These are phyloP conservation scores for Phytophthora nicotianae DNA, from an alignment of 352 stramenopile genomes.

Conservation along the genomic window DNA sequence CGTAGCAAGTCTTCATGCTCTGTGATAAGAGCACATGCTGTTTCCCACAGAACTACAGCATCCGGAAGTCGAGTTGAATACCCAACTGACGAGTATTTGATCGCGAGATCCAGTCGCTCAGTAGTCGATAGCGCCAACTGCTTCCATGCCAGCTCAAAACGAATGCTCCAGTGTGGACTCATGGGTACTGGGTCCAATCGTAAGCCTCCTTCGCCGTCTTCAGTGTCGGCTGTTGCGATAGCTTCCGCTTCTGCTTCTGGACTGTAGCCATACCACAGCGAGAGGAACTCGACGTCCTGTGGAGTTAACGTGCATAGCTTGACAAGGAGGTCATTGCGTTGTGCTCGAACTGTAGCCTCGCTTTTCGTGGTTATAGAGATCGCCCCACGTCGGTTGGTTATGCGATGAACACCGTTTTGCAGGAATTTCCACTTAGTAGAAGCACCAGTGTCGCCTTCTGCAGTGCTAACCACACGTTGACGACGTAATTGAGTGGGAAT, in stretches of 20 bases:
- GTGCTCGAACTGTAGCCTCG: slow-evolving; percentile 35
- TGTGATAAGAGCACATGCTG: slow-evolving; percentile 47
- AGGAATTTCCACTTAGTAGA: slow-evolving; percentile 53
- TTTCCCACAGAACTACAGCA: slow-evolving; percentile 70
- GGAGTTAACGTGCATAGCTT: slow-evolving; percentile 54
- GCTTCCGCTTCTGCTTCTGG: slow-evolving; percentile 41
- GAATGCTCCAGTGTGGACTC: slow-evolving; percentile 56
- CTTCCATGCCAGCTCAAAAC: slow-evolving; percentile 74
- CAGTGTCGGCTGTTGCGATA: slow-evolving; percentile 12
- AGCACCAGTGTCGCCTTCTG: slow-evolving; percentile 17
- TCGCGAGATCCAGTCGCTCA: slow-evolving; percentile 66
- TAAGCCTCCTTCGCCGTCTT: slow-evolving; percentile 12
- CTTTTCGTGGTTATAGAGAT: slow-evolving; percentile 53
- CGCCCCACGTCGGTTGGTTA: slow-evolving; percentile 48
- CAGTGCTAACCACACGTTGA: slow-evolving; percentile 20
- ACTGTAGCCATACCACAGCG: slow-evolving; percentile 65
- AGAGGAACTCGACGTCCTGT: slow-evolving; percentile 67
- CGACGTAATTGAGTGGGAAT: slow-evolving; percentile 44
- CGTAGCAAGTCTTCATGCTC: slow-evolving; percentile 66
- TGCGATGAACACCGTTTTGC: slow-evolving; percentile 43
- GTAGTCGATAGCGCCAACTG: slow-evolving; percentile 65
- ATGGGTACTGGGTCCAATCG: slow-evolving; percentile 70
- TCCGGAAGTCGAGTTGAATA: slow-evolving; percentile 61
- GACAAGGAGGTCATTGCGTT: slow-evolving; percentile 54
- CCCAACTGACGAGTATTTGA: slow-evolving; percentile 77